Evolutionary conservation across 306 rosid genomes (phyloP).

Genomic region (Castanospermum australe): DNA sequence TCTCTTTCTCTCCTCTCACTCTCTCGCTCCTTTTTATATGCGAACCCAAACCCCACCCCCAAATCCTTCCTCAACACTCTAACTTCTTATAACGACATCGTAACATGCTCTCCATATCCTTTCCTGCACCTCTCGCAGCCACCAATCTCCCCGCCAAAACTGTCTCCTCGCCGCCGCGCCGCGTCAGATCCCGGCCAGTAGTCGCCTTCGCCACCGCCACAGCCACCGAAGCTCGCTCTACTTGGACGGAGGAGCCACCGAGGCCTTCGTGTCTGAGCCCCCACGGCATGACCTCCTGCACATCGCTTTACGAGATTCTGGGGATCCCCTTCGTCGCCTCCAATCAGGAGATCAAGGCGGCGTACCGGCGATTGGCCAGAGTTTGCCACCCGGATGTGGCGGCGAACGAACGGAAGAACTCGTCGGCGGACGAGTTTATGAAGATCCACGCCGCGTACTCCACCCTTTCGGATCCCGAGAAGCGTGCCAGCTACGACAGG

Average conservation of each 20-base stretch:
- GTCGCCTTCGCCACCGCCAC: conserved; percentile 20
- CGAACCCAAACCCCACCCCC: background rate
- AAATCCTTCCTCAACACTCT: background rate
- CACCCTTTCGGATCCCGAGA: conserved; percentile 68
- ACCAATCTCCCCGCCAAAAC: background rate
- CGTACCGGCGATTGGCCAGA: conserved; percentile 73
- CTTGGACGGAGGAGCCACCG: conserved; percentile 15
- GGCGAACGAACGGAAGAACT: conserved; percentile 39
- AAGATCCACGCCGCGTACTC: conserved; percentile 71
- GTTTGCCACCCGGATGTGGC: conserved; percentile 76
- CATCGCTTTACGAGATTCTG: conserved; percentile 67
- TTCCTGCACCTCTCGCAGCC: background rate
- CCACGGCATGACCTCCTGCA: conserved; percentile 28
- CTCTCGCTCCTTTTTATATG: background rate
- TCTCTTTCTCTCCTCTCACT: too few species aligned
- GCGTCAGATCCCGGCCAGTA: background rate
- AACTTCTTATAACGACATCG: background rate
- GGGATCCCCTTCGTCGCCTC: conserved; percentile 60
- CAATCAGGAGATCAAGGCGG: conserved; percentile 64
- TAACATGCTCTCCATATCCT: background rate
- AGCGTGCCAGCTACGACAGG: conserved; percentile 75
- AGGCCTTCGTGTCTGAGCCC: conserved; percentile 29
- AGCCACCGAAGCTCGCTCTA: conserved; percentile 9
- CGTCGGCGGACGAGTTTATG: conserved; percentile 62
- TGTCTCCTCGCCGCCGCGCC: background rate